Conservation (phyloP, 2,329 filamentous ascomycete species). For the Colletotrichum costaricense region DNA sequence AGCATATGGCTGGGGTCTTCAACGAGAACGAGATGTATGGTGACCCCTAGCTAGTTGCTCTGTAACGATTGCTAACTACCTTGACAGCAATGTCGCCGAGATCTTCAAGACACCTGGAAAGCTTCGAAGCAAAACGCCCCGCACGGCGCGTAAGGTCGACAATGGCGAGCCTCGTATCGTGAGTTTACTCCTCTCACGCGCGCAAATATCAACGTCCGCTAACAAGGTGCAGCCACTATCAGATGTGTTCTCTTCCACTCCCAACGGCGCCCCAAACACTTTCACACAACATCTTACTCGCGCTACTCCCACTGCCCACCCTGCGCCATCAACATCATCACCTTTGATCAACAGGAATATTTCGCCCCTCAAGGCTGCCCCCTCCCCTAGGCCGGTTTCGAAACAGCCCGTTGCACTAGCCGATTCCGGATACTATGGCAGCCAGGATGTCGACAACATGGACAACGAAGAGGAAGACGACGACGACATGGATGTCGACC, state of each 20-base stretch:
- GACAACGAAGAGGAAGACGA: conserved; percentile 53
- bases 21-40: conserved; percentile 86
- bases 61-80: not conserved
- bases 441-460: conserved; percentile 53
- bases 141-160: conserved; percentile 73
- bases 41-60: conserved; percentile 30
- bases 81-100: conserved; percentile 83
- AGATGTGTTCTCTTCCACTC: conserved; percentile 67
- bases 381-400: conserved; percentile 46
- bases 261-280: conserved; percentile 64
- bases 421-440: conserved; percentile 81
- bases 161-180: conserved; percentile 72
- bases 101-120: conserved; percentile 96
- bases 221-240: conserved; percentile 64
- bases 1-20: conserved; percentile 97
- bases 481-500: conserved; percentile 57
- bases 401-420: conserved; percentile 50
- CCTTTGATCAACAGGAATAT: conserved; percentile 48
- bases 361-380: conserved; percentile 46
- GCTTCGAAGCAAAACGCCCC: conserved; percentile 83
- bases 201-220: conserved; percentile 35
- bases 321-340: conserved; percentile 58
- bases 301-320: conserved; percentile 67
- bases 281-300: conserved; percentile 62
- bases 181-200: conserved; percentile 47